Base-by-base conservation (phyloP, 2,329 filamentous ascomycete species). In the Didymella pomorum region DNA sequence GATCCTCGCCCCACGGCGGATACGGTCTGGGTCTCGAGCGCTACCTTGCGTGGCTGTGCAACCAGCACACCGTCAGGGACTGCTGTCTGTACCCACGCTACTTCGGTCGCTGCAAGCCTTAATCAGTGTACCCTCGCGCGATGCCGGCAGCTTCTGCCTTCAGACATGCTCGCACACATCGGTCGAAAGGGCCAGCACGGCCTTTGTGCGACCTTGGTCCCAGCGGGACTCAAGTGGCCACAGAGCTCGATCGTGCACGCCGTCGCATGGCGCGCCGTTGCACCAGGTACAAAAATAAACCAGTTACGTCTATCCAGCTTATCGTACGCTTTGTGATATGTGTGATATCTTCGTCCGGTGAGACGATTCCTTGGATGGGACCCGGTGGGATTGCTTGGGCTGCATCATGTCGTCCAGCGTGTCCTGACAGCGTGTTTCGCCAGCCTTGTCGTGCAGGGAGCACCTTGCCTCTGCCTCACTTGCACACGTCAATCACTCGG, bases 11-110 rank as follows among this genome's bases (percentile, higher is more conserved):
- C 26, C 94, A 98, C 79, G 93, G 93, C 63, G 93, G 94, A 54
- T 98, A 97, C 77, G 94, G 94, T 52, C 84, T 99, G 47, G 95
- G 95, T 68, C 84, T 97, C 50, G 94, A 98, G 83, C 87, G 94
- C 45, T 89, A 89, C 80, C 78, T 89, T 48, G 87, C 87, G 46
- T 89, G 87, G 87, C 76, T 89, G 74, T 89, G 86, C 75, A 86
- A 84, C 66, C 84, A 86, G 67, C 86, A 87, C 75, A 89, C 87
- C 2, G 86, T 89, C 37, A 79, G 86, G 39, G 87, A 89, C 71
- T 87, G 87, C 68, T 91, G 89, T 78, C 77, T 93, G 80, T 93
- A 93, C 75, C 90, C 90, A 63, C 86, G 90, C 59, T 93, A 91
- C 80, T 92, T 92, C 84, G 89, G 89, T 50, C 85, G 90, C 60